Percentiles rank a stretch among this genome's conserved stretches.
These are phyloP conservation scores for Ballota nigra DNA, from an alignment of 257 asterid genomes.

Conservation along the genomic window DNA sequence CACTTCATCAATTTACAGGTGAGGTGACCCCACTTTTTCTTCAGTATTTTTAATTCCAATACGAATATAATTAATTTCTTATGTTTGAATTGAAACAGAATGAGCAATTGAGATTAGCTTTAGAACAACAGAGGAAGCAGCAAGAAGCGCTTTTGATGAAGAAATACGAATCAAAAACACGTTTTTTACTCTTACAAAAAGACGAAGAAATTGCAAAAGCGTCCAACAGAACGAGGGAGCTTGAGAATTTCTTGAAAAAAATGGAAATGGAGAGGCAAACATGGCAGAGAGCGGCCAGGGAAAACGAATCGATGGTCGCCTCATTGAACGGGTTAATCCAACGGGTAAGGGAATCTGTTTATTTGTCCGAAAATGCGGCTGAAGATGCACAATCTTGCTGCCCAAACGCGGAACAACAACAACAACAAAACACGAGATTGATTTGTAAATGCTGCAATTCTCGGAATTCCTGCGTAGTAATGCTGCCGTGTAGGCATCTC, in stretches of 20 bases:
- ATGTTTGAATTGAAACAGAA: constrained; percentile 61
- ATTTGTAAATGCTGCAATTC: constrained; percentile 52
- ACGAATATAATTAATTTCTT: not conserved
- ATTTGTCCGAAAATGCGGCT: constrained; percentile 23
- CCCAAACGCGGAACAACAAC: not conserved
- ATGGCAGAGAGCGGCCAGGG: constrained; percentile 64
- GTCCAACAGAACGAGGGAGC: constrained; percentile 37
- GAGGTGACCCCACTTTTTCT: not conserved
- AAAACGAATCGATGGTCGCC: constrained; percentile 49
- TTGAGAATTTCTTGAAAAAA: constrained; percentile 34
- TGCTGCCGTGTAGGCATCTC: constrained; percentile 78
- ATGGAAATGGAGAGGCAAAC: constrained; percentile 53
- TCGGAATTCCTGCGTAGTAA: constrained; percentile 42
- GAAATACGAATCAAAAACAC: constrained; percentile 46
- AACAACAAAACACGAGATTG: not conserved
- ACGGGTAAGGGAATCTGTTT: constrained; percentile 40
- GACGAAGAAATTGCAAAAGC: constrained; percentile 62
- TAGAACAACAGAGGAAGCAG: constrained; percentile 63
- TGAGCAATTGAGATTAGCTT: constrained; percentile 53
- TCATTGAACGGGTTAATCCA: constrained; percentile 51
- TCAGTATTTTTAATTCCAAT: too few species aligned
- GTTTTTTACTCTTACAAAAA: constrained; percentile 42
- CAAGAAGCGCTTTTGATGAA: constrained; percentile 38
- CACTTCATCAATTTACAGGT: constrained; percentile 59
- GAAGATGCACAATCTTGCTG: constrained; percentile 74